Base-by-base conservation (phyloP, 805 yeast genomes). In the Yamadazyma philogaea region DNA sequence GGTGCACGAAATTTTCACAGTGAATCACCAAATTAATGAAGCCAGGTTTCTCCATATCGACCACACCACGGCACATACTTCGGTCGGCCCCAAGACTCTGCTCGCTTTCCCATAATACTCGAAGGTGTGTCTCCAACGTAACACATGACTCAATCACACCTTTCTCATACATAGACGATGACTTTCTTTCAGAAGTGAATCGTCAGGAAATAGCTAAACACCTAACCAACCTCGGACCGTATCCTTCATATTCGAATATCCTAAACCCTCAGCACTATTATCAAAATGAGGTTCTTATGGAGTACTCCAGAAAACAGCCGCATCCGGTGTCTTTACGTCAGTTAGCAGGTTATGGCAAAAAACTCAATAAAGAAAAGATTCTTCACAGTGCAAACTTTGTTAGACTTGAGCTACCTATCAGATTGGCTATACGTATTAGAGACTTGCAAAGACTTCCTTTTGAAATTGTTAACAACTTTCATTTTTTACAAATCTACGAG, bases 321-420 rank as follows among this genome's bases (percentile, higher is more conserved):
- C 88, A 87, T 59, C 96, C 98, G 0, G 95, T 91, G 17, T 83
- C 96, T 1, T 61, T 93, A n/a, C 72, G 87, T 40, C 97, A 91
- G 54, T 64, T 91, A 51, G 96, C 96, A 1, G 88, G 88, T 32
- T 91, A 84, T 58, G 97, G 96, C 36, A 82, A 83, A 52, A 77
- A 76, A 27, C 62, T 91, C 39, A 85, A 88, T 11, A 79, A 78
- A 50, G 87, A 82, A 28, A 89, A 90, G 64, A 72, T 91, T 38
- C 67, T 91, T 8, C 72, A 82, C 32, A 82, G 93, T 48, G 98
- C 96, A 15, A 87, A 85, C 56, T 93, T 91, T 59, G 96, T 89
- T 1, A 70, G 95, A 36, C 71, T 84, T 31, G 98, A 91, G 57
- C 66, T 93, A 20, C 89, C 96, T 5, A 81, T 86, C 16, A 69